Base-by-base conservation (phyloP, 2,329 filamentous ascomycete genomes). In the Phialocephala subalpina region DNA sequence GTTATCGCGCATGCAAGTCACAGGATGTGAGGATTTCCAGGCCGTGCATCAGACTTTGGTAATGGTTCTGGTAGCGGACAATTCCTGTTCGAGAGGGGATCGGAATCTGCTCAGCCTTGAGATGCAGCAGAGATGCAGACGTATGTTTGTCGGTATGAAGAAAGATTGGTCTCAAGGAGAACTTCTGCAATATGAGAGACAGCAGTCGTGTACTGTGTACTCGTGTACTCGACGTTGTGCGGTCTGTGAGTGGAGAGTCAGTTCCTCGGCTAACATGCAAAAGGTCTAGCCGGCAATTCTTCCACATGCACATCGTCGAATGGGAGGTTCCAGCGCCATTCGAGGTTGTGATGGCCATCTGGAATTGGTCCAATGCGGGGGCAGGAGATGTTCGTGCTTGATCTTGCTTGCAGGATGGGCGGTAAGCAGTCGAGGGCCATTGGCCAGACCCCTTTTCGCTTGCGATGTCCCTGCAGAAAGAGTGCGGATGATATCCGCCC, bases 371-470 rank as follows among this genome's bases (percentile, higher is more conserved):
- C 70, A 72, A 72, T 72, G 61, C 67, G 63, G 53, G 62, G 38
- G 52, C 14, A 22, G 42, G 22, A 33, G 40, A 40, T 40, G 35
- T 35, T 36, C 40, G 40, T 70, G 18, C 49, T 18, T 29, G 53
- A 60, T 66, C n/a, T 59, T 64, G 25, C 60, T 20, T 67, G 67
- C 68, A 70, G 53, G 63, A 64, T 66, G 72, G 75, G 75, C 75
- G 75, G 73, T 62, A 75, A 77, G 35, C 59, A 12, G 40, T 27
- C 29, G 56, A 14, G 33, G 27, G 20, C 73, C 64, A 76, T 76
- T 76, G 22, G 18, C 16, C 38, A 53, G 20, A 53, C 18, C 1
- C 1, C 11, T 22, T 12, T 40, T 69, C 65, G 67, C 69, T 69
- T 64, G 55, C 60, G 60, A 33, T 38, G 29, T 57, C 55, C 55